phyloP scores from a whole-genome alignment of 75 land plant genomes.

The Sequoiadendron giganteum region DNA sequence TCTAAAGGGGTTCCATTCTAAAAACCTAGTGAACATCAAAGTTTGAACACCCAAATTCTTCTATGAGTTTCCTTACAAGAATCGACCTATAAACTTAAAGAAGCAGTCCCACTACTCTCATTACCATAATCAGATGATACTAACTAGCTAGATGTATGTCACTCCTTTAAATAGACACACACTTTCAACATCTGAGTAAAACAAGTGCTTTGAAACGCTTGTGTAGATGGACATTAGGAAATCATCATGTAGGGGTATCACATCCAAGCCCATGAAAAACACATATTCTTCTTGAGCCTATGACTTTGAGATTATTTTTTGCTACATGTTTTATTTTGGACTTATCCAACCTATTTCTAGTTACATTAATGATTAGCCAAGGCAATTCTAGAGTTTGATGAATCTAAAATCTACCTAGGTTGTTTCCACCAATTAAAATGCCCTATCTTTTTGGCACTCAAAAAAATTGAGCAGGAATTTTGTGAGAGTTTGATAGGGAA shows the following conservation, averaged over 20 bases:
- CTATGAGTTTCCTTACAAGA: neutral
- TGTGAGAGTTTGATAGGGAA: too few species aligned
- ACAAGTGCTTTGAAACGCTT: conserved; percentile 42
- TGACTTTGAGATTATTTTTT: too few species aligned
- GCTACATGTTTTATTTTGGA: too few species aligned
- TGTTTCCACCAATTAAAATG: too few species aligned
- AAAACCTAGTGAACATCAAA: conserved; percentile 31
- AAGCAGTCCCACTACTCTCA: neutral
- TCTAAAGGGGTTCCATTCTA: conserved; percentile 64
- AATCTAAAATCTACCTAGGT: too few species aligned
- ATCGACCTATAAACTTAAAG: neutral
- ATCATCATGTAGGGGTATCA: conserved; percentile 6
- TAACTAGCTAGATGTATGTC: conserved; percentile 43
- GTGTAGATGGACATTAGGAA: conserved; percentile 57
- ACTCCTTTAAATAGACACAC: conserved; percentile 27
- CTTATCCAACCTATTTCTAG: too few species aligned
- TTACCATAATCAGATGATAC: neutral
- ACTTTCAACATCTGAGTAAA: conserved; percentile 26
- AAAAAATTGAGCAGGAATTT: too few species aligned
- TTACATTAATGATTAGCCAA: too few species aligned
- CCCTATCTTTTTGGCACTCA: too few species aligned
- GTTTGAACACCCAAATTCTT: neutral
- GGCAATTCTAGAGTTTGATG: too few species aligned
- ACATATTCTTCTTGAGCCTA: too few species aligned
- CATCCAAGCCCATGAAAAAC: too few species aligned